Conservation (phyloP, 2,329 filamentous ascomycete genomes). For the Botrytis deweyae region DNA sequence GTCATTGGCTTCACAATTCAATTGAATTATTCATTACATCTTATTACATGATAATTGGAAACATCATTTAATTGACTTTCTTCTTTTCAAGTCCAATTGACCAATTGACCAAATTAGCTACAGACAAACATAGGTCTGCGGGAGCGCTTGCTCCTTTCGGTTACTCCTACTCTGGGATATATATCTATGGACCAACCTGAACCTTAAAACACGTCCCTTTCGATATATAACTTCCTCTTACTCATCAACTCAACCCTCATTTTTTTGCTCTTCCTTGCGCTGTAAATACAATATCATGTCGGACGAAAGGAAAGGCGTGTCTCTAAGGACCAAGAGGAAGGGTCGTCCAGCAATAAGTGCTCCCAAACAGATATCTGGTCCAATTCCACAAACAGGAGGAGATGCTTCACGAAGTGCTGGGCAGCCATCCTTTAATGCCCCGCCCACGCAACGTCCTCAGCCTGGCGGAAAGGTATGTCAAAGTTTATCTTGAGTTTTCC, state of each 20-base stretch:
- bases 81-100: background rate
- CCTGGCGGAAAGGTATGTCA: slow-evolving; percentile 56
- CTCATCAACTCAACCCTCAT: too few relatives aligned
- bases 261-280: background rate
- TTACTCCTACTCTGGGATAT: slow-evolving; percentile 5
- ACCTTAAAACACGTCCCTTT: slow-evolving; percentile 7
- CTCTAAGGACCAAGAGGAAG: slow-evolving; percentile 62
- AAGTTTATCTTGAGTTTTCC: background rate
- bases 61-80: background rate
- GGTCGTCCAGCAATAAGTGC: slow-evolving; percentile 61
- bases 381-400: slow-evolving; percentile 54
- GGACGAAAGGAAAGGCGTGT: slow-evolving; percentile 58
- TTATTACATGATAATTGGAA: background rate
- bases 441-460: slow-evolving; percentile 51
- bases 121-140: background rate
- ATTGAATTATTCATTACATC: background rate
- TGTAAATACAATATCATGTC: slow-evolving; percentile 48
- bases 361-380: slow-evolving; percentile 61
- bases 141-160: slow-evolving; percentile 13
- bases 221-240: background rate
- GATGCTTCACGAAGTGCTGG: slow-evolving; percentile 42
- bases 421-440: slow-evolving; percentile 37
- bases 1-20: background rate
- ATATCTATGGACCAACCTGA: slow-evolving; percentile 1
- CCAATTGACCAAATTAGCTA: background rate